Conservation (phyloP, 2,329 filamentous ascomycete genomes). For the Diaporthe sp. region DNA sequence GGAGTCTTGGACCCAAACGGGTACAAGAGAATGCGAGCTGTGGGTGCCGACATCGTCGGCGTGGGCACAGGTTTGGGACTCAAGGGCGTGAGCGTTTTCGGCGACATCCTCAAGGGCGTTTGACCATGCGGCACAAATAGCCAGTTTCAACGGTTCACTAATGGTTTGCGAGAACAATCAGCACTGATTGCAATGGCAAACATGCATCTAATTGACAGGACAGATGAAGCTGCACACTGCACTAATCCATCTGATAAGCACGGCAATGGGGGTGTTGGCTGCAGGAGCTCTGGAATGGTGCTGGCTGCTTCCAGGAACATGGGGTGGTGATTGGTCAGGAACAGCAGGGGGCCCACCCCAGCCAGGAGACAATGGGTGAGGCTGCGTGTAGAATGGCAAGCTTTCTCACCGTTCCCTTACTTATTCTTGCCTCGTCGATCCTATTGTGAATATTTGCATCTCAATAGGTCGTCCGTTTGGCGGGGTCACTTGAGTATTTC, state of each 20-base stretch:
- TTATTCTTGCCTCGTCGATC: constrained; percentile 26
- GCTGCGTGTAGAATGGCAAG: constrained; percentile 27
- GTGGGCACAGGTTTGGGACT: constrained; percentile 79
- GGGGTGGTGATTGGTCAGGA: constrained; percentile 25
- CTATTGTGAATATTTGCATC: constrained; percentile 30
- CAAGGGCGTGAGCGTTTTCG: constrained; percentile 74
- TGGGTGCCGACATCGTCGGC: constrained; percentile 76
- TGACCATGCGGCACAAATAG: neutral
- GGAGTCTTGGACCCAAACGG: constrained; percentile 77
- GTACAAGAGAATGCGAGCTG: constrained; percentile 75
- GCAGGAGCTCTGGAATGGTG: neutral
- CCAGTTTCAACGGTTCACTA: neutral
- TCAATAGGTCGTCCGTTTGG: constrained; percentile 30
- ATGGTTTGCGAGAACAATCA: neutral
- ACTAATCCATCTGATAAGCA: neutral
- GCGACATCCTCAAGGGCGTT: constrained; percentile 60
- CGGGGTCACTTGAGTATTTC: neutral
- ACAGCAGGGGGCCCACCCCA: constrained; percentile 2
- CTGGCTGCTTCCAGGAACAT: constrained; percentile 3
- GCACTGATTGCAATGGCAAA: neutral
- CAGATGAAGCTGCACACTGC: neutral
- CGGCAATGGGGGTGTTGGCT: neutral
- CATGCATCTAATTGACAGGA: neutral
- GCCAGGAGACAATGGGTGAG: constrained; percentile 37
- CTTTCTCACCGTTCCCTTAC: neutral